Base-by-base conservation (phyloP, 129 eudicot species). In the Arctium minus region DNA sequence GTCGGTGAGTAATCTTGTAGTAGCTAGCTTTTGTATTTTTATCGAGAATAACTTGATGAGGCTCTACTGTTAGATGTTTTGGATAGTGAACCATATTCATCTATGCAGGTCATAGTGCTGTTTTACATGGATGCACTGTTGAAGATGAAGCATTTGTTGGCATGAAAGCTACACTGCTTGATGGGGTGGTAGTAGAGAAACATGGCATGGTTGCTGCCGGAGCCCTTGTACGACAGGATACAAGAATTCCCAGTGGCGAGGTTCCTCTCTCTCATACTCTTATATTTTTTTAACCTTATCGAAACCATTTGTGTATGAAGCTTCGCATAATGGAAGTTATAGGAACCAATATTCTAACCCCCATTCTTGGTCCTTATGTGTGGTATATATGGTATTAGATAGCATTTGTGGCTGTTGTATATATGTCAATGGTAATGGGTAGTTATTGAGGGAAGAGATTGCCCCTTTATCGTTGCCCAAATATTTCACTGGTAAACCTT, bases 71-170 rank as follows among this genome's bases (percentile, higher is more conserved):
- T 39, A 9, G 35, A 53, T 70, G 18, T 2, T 60, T 48, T 38
- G 18, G 6, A 42, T 37, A 53, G 12, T 69, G 62, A 69, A 71
- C 36, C 70, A 72, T 39, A 84, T 75, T 46, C 8, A 77, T 65
- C 70, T 29, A 79, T 13, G 27, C 87, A 91, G 96, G 93, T 71
- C 96, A 91, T 72, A 89, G 96, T 77, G 96, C 93, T 74, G 90
- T 91, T 84, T 50, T 91, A 82, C 96, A 91, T 70, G 96, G 93
- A 56, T 91, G 96, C 88, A 89, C 88, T 60, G 84, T 91, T 74
- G 96, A 89, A 80, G 93, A 91, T 77, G 92, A 91, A 88, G 86
- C 96, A 10, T 84, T 91, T 86, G 85, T 91, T 79, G 93, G 93
- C 50, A 91, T 91, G 92, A 90, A 92, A 48, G 33, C 33, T 7